Base-by-base conservation (phyloP, 2,329 filamentous ascomycete species). In the Cordyceps farinosa region DNA sequence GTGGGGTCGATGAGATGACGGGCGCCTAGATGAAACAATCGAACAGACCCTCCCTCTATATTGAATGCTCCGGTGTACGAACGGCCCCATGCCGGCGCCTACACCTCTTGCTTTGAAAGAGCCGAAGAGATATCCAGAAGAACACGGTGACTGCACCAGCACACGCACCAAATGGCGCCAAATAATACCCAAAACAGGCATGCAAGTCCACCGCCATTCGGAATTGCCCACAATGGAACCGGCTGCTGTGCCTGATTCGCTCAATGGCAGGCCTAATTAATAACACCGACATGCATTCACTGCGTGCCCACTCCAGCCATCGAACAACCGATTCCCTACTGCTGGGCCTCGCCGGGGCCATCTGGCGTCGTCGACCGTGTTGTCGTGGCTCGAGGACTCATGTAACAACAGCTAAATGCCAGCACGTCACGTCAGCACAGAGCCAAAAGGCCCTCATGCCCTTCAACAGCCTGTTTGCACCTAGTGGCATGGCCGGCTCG, bases 1-100 rank as follows among this genome's bases (percentile, higher is more conserved):
- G 58, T 61, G 48, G 58, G 50, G 40, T 61, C 45, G 48, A 61
- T 45, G 30, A 17, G 36, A 47, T 51, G 40, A 47, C 58, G 58
- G 58, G 58, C 58, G 58, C 58, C 50, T 61, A 61, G 50, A 54
- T 61, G 58, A 54, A 61, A 61, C 58, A 54, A 53, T 30, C 50
- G 40, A 61, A 36, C 50, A 53, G 50, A 32, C 38, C 40, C 13
- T 61, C n/a, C 27, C 36, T 17, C 32, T 42, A 30, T 57, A 27
- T 17, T 32, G n/a, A 42, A 52, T 42, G 45, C 50, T 61, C 40
- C 38, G 40, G 45, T 61, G 58, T 40, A 30, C 34, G 42, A 53
- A 53, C 29, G 32, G 48, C 58, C 58, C 58, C 58, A 47, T 61
- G 58, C 38, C 10, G 58, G 58, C 58, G 58, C 30, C 38, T 61